phyloP scores from a whole-genome alignment of 352 stramenopile species.

The Phytophthora ohioensis region DNA sequence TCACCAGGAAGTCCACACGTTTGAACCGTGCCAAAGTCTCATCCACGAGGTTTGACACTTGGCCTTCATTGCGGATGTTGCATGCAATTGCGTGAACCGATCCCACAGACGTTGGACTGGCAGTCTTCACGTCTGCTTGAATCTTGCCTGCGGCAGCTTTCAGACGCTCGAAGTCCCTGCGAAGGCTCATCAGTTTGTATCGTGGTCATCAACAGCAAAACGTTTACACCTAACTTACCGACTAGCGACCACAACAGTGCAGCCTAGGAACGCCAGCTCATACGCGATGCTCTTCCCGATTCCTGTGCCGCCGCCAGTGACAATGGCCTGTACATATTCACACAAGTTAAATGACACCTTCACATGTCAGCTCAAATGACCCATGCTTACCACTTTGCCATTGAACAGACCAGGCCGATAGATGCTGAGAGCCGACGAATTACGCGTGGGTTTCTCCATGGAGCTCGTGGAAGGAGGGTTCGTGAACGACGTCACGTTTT shows the following conservation, averaged over 20 bases:
- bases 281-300: conserved; percentile 82
- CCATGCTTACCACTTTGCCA: conserved; percentile 59
- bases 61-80: conserved; percentile 71
- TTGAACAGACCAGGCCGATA: conserved; percentile 67
- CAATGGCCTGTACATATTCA: conserved; percentile 48
- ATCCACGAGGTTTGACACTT: conserved; percentile 71
- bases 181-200: neutral
- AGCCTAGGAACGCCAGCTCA: conserved; percentile 75
- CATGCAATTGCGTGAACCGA: conserved; percentile 56
- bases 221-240: conserved; percentile 26
- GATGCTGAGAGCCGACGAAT: conserved; percentile 45
- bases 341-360: neutral
- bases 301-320: conserved; percentile 83
- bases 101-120: conserved; percentile 29
- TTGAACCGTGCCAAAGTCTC: conserved; percentile 72
- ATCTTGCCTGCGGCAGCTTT: conserved; percentile 62
- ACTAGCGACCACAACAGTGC: conserved; percentile 73
- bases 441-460: conserved; percentile 44
- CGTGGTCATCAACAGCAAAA: neutral
- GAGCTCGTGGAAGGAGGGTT: conserved; percentile 3
- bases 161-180: conserved; percentile 65
- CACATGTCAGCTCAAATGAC: neutral
- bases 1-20: conserved; percentile 92
- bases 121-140: conserved; percentile 45
- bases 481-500: conserved; percentile 7